Evolutionary conservation across 352 stramenopile genomes (phyloP).

Genomic region (Plasmopara viticola): DNA sequence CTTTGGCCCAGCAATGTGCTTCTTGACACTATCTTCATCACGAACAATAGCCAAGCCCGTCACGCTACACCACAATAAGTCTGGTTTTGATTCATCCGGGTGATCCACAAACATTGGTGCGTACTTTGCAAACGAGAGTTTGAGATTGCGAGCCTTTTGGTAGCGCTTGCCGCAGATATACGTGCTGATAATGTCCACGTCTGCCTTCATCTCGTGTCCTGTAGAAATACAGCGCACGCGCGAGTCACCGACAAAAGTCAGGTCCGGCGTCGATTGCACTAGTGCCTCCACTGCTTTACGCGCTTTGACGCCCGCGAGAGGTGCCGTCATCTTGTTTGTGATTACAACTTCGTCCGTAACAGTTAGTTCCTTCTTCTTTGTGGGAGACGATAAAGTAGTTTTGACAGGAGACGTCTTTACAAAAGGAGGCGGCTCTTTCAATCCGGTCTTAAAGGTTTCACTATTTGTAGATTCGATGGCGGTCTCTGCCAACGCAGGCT

Average conservation of each 20-base stretch:
- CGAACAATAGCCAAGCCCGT: conserved; percentile 51
- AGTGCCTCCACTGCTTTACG: conserved; percentile 34
- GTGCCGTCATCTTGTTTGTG: conserved; percentile 10
- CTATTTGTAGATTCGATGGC: conserved; percentile 2
- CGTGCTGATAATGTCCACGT: conserved; percentile 38
- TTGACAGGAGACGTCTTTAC: background rate
- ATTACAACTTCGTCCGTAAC: conserved; percentile 3
- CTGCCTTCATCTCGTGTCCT: conserved; percentile 62
- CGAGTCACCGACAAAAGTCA: conserved; percentile 40
- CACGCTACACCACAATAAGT: conserved; percentile 60
- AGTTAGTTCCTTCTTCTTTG: background rate
- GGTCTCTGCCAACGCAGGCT: background rate
- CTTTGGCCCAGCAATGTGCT: conserved; percentile 40
- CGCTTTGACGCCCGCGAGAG: conserved; percentile 6
- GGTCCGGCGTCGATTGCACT: conserved; percentile 31
- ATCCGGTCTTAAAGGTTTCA: conserved; percentile 6
- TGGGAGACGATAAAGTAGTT: background rate
- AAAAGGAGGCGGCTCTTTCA: background rate
- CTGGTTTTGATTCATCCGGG: conserved; percentile 41
- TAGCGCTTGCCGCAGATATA: conserved; percentile 62
- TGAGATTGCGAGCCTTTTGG: conserved; percentile 30
- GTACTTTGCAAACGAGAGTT: conserved; percentile 47
- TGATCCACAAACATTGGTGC: conserved; percentile 62
- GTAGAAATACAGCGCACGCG: conserved; percentile 56
- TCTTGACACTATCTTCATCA: conserved; percentile 41